phyloP scores from a whole-genome alignment of 768 basidiomycete genomes.

The Podaxis sp. region DNA sequence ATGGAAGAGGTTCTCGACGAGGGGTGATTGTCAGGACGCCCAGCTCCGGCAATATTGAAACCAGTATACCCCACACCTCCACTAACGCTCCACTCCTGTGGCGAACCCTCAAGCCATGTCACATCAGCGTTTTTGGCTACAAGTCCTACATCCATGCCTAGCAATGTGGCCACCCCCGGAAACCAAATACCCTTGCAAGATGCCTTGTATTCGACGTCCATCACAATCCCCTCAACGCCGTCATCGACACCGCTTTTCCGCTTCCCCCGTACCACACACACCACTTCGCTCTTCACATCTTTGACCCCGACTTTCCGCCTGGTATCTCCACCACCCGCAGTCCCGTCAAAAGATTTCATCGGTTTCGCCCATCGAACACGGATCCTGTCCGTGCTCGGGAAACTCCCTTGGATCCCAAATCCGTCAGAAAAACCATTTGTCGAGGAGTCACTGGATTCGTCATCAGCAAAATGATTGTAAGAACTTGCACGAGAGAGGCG shows the following conservation, averaged over 20 bases:
- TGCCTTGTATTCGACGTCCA: constrained; percentile 71
- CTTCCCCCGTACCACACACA: constrained; percentile 56
- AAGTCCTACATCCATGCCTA: constrained; percentile 75
- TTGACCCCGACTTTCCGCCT: constrained; percentile 70
- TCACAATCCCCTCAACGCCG: constrained; percentile 52
- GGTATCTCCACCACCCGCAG: constrained; percentile 44
- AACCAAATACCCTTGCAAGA: constrained; percentile 80
- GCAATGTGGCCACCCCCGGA: constrained; percentile 77
- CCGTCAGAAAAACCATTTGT: constrained; percentile 56
- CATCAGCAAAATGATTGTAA: constrained; percentile 74
- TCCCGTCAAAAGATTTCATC: constrained; percentile 45
- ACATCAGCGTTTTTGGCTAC: constrained; percentile 70
- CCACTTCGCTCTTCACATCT: constrained; percentile 68
- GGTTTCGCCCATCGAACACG: constrained; percentile 80
- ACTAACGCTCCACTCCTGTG: constrained; percentile 57
- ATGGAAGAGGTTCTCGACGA: constrained; percentile 49
- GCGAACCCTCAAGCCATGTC: constrained; percentile 56
- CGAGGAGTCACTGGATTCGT: constrained; percentile 77
- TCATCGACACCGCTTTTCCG: constrained; percentile 34
- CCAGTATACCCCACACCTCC: constrained; percentile 74
- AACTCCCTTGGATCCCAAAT: constrained; percentile 72
- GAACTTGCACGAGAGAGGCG: constrained; percentile 57
- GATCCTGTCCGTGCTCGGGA: constrained; percentile 74
- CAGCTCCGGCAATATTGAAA: constrained; percentile 53
- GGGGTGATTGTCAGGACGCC: constrained; percentile 23